Conservation (phyloP, 441 rosid genomes). For the Pelargonium hybrid region DNA sequence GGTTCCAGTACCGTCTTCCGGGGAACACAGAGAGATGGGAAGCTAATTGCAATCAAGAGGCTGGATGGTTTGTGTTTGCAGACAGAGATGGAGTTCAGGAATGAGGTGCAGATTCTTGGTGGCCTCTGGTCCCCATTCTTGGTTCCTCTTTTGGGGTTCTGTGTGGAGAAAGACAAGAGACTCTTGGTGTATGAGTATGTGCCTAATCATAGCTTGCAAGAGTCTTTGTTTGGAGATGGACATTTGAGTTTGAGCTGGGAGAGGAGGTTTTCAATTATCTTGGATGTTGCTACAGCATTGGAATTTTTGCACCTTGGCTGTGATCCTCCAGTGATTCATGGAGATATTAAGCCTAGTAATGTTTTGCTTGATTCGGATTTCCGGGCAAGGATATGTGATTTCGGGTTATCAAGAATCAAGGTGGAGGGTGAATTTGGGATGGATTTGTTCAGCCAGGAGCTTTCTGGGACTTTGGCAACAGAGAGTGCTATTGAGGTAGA, state of each 20-base stretch:
- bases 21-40: conserved; percentile 66
- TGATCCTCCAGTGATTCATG: conserved; percentile 94
- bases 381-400: conserved; percentile 75
- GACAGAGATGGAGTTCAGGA: conserved; percentile 79
- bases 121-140: conserved; percentile 64
- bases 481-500: conserved; percentile 64
- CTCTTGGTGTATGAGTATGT: conserved; percentile 81
- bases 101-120: conserved; percentile 93
- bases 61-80: conserved; percentile 55
- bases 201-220: conserved; percentile 90
- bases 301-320: conserved; percentile 78
- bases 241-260: conserved; percentile 57
- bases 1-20: conserved; percentile 87
- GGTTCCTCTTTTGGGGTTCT: conserved; percentile 68
- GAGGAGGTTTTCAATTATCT: conserved; percentile 47
- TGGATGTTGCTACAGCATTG: conserved; percentile 76
- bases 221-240: conserved; percentile 55
- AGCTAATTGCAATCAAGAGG: conserved; percentile 68
- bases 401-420: conserved; percentile 79
- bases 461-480: conserved; percentile 49
- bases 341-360: conserved; percentile 90
- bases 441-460: conserved; percentile 79
- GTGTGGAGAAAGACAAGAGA: conserved; percentile 56
- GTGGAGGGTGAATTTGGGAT: conserved; percentile 66
- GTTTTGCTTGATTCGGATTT: conserved; percentile 75